Evolutionary conservation across 2,329 filamentous ascomycete genomes (phyloP), one percentile per base, ranked within the genome.

Genomic region (Aspergillus sp.): DNA sequence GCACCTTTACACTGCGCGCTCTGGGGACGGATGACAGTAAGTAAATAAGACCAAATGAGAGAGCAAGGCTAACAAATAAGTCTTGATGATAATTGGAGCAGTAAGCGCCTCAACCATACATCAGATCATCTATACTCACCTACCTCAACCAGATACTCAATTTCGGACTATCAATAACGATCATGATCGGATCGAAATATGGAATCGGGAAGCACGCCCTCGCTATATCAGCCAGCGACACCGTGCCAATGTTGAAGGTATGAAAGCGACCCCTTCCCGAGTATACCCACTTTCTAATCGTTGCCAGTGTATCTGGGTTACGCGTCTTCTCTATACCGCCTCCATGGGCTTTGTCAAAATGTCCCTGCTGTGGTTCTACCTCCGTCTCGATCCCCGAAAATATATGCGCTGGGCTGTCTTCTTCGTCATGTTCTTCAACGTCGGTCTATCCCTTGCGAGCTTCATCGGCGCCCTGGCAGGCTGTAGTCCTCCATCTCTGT

Each of bases 381-480:
- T 53, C 4, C 49, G 38, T 2, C 49, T 53, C 22, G 49, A 53
- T 32, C 49, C 49, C 39, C 49, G 39, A 11, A 30, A 11, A 5
- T 15, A 12, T 41, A 45, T 44, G 50, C 39, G 50, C n/a, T 45
- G 41, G 51, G 30, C 42, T 5, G 32, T 47, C 2, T 36, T 47
- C 30, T 42, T 34, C 34, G 43, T 55, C 30, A 48, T 55, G 44
- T 55, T 55, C 18, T 2, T 55, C 36, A 48, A 55, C 3, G 8
- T 48, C 24, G 43, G 43, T 5, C 13, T 55, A n/a, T 48, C 52
- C 2, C 43, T 55, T 15, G 42, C 52, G 8, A 55, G 44, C 20
- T 55, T 55, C 26, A 45, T 53, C n/a, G 50, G 39, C n/a, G 13
- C 41, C 12, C 12, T 53, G 13, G 26, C 41, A 6, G 22, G n/a